Evolutionary conservation across 73 alveolate species (phyloP), one percentile per base, ranked within the genome.

Genomic region (Paramecium bursaria): DNA sequence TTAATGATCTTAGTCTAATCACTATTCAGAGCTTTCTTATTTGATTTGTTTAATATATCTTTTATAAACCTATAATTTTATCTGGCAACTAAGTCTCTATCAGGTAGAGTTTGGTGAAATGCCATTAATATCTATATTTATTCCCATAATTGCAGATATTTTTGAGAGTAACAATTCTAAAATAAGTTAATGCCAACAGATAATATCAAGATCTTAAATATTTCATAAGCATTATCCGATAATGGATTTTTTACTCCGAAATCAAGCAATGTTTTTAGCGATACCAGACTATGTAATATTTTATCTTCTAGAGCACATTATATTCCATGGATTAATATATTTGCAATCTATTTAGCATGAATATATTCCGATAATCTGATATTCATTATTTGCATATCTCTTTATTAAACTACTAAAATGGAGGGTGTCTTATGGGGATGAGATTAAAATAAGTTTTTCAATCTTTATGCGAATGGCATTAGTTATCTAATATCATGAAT

Each of bases 311-410:
- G 30, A 67, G 44, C 44, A 10, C 82, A 67, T 21, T 67, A 44
- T 15, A 67, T 11, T 10, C 50, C 17, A 39, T 67, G 27, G 0
- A 22, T 35, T 21, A 67, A 67, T 1, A 67, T 26, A 39, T 42
- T 67, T 15, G 82, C 35, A 26, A 53, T 10, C 22, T 42, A 22
- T 3, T 5, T 13, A 19, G 5, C 33, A 21, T 67, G 25, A 5
- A 67, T 57, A 67, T 39, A 67, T 5, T 67, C 82, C 1, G 27
- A 31, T 26, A 67, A 14, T 4, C 23, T 31, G 3, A 67, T 14
- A 21, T 67, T 39, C 82, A 67, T 67, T 10, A 39, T 67, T 67
- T 67, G 17, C 82, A 67, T 67, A 39, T 67, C 82, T 6, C 44
- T 67, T 67, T 67, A 39, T 19, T 5, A 39, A 2, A 67, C 82